Conservation (phyloP, 225 moss, liverwort and hornwort genomes). For the Polytrichum commune region DNA sequence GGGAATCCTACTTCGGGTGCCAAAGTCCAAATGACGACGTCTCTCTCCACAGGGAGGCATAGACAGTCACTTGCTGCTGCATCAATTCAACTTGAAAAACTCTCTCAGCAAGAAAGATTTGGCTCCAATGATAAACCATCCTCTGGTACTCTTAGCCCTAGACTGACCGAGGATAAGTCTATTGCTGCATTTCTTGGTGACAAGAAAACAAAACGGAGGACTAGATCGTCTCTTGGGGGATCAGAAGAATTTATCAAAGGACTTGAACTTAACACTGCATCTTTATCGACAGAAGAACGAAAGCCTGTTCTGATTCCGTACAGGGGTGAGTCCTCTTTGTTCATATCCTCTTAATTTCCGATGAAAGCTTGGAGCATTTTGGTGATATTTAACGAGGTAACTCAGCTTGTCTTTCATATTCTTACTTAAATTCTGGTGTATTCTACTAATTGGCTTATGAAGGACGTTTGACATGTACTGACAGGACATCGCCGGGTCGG, state of each 20-base stretch:
- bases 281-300: conserved; percentile 16
- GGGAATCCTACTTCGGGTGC: conserved; percentile 28
- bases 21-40: conserved; percentile 29
- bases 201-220: conserved; percentile 32
- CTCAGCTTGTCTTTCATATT: no score
- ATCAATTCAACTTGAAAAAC: conserved; percentile 33
- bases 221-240: conserved; percentile 27
- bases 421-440: no score
- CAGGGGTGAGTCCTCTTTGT: conserved; percentile 17
- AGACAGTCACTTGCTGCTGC: conserved; percentile 25
- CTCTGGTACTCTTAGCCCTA: conserved; percentile 14
- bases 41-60: conserved; percentile 29
- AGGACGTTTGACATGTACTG: neutral
- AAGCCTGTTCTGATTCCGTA: conserved; percentile 18
- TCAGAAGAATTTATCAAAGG: conserved; percentile 16
- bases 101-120: conserved; percentile 19
- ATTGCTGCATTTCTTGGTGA: conserved; percentile 17
- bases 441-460: no score
- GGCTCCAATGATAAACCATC: conserved; percentile 16
- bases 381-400: no score
- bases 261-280: conserved; percentile 11
- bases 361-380: no score
- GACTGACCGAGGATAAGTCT: conserved; percentile 19
- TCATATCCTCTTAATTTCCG: neutral
- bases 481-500: conserved; percentile 29